These are phyloP conservation scores for Paragyromitra xinjiangensis DNA, from an alignment of 495 filamentous ascomycete genomes.

Conservation along the genomic window DNA sequence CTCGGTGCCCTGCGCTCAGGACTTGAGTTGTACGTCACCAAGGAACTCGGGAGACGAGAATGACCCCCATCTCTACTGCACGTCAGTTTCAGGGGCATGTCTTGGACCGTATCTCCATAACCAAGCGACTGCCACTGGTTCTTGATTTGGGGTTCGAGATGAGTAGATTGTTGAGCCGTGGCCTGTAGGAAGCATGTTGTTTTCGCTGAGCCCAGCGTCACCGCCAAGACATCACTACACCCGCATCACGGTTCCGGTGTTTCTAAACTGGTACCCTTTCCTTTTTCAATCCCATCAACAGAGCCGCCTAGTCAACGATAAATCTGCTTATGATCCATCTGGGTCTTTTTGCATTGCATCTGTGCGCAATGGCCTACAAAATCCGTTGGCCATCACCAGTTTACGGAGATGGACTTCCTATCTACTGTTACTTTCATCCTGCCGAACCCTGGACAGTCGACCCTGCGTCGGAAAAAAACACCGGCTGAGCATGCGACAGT, in stretches of 20 bases:
- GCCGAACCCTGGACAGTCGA: slow-evolving; percentile 20
- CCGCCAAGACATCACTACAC: slow-evolving; percentile 43
- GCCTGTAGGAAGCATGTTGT: slow-evolving; percentile 23
- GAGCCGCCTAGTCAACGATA: slow-evolving; percentile 41
- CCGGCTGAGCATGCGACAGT: slow-evolving; percentile 43
- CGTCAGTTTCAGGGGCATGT: slow-evolving; percentile 36
- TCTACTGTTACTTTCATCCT: slow-evolving; percentile 30
- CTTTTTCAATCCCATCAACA: slow-evolving; percentile 36
- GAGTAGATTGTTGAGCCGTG: slow-evolving; percentile 31
- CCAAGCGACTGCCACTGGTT: slow-evolving; percentile 23
- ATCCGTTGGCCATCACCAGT: slow-evolving; percentile 6
- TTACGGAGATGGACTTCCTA: slow-evolving; percentile 38
- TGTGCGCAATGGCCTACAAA: slow-evolving; percentile 1
- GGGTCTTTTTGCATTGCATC: slow-evolving; percentile 29
- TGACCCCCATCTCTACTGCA: slow-evolving; percentile 43
- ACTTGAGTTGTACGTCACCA: slow-evolving; percentile 22
- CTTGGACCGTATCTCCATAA: slow-evolving; percentile 34
- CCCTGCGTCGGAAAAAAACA: slow-evolving; percentile 51
- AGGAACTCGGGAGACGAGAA: slow-evolving; percentile 43
- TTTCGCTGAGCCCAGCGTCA: slow-evolving; percentile 35
- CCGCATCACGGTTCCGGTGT: slow-evolving; percentile 35
- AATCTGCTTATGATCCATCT: slow-evolving; percentile 39
- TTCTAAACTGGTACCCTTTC: slow-evolving; percentile 22
- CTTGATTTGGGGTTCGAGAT: slow-evolving; percentile 13
- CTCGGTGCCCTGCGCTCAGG: slow-evolving; percentile 22